A percentile compares a stretch with the other conserved stretches of the same genome.
Conservation (phyloP, 23 red algal species). For the Cyanidioschyzon merolae region DNA sequence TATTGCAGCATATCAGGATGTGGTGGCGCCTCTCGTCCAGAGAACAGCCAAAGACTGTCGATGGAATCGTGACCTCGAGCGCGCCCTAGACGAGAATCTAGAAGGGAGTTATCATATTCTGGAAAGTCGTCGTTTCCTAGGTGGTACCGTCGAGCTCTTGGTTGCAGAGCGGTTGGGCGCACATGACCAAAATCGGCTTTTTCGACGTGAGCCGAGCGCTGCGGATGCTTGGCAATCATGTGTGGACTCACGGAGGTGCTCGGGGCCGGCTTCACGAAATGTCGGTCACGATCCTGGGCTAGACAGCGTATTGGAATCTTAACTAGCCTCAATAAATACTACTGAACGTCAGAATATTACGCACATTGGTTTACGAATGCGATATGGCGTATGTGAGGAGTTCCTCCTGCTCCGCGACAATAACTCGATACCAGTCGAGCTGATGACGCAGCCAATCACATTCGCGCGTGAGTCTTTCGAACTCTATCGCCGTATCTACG, state of each 20-base stretch:
- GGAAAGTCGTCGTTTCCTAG: background rate
- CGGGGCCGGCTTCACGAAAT: too few species aligned
- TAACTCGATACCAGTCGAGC: background rate
- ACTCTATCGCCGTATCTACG: background rate
- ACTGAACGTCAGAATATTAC: too few species aligned
- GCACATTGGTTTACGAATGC: background rate
- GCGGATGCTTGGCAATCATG: too few species aligned
- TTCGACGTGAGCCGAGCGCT: too few species aligned
- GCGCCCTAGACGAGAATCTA: background rate
- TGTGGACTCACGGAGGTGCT: too few species aligned
- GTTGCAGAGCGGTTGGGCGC: background rate
- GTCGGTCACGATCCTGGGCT: too few species aligned
- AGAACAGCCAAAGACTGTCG: background rate
- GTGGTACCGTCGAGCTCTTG: background rate
- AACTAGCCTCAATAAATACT: too few species aligned
- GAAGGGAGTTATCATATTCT: background rate
- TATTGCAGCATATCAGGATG: background rate
- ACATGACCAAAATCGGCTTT: too few species aligned
- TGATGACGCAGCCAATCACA: constrained; percentile 12
- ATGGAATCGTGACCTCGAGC: background rate
- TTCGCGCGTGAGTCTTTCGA: background rate
- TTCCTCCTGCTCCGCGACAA: constrained; percentile 6
- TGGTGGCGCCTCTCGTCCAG: background rate
- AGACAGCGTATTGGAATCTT: too few species aligned
- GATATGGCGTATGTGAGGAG: background rate